Conservation (phyloP, 768 basidiomycete species). For the Hericium coralloides region DNA sequence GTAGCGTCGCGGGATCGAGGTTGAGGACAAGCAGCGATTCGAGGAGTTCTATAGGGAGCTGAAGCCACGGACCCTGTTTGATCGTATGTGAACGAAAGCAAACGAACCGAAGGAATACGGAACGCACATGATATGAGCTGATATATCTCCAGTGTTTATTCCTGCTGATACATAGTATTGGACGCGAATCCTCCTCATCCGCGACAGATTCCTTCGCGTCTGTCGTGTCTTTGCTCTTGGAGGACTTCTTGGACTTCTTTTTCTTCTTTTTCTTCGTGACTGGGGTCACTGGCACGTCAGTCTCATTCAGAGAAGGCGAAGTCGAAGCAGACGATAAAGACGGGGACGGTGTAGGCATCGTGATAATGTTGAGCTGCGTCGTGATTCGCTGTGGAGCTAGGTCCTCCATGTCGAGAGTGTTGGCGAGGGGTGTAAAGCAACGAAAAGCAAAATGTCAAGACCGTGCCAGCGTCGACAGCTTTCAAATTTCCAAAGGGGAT, state of each 20-base stretch:
- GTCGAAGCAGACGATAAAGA: conserved; percentile 5
- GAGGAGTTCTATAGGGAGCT: conserved; percentile 77
- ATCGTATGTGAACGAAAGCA: background rate
- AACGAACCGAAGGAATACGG: conserved; percentile 3
- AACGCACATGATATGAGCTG: conserved; percentile 79
- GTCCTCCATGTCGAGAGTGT: no score
- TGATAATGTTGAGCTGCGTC: no score
- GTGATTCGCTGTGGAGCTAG: no score
- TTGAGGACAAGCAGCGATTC: conserved; percentile 76
- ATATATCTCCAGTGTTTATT: conserved; percentile 95
- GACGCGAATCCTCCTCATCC: conserved; percentile 40
- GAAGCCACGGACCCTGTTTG: conserved; percentile 80
- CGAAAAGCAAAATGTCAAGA: no score
- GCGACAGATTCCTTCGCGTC: conserved; percentile 28
- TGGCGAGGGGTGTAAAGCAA: no score
- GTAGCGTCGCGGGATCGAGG: conserved; percentile 59
- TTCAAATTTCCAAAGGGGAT: no score
- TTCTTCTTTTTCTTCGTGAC: conserved; percentile 57
- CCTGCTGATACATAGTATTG: conserved; percentile 77
- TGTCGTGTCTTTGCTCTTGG: conserved; percentile 49
- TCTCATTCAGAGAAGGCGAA: conserved; percentile 15
- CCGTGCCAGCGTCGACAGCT: no score
- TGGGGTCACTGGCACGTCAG: conserved; percentile 17
- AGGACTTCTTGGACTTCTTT: conserved; percentile 62
- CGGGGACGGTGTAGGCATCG: background rate